Evolutionary conservation across 2,329 filamentous ascomycete species (phyloP), one percentile per base, ranked within the genome.

Genomic region (Pseudogymnoascus verrucosus): DNA sequence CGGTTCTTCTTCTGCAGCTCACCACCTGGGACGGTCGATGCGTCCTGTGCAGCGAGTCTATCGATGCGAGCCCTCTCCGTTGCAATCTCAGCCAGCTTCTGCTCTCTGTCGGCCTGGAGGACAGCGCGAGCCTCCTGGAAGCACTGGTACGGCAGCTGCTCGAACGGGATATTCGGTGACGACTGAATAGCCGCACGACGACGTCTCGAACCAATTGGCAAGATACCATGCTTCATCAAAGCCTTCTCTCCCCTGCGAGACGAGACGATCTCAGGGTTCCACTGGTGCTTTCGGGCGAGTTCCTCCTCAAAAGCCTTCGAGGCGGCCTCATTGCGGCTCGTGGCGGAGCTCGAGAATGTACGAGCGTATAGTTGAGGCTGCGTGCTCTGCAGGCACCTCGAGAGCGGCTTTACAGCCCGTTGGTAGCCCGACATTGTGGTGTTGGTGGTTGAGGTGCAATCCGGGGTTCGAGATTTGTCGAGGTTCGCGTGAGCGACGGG

Each of bases 41-140:
- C 77, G 60, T 87, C 80, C 47, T 82, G 80, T 31, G 80, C 82
- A 74, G 88, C 80, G 54, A 96, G 75, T 65, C 82, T 80, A 63
- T 84, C 82, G 72, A 99, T 89, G 74, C 88, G 86, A 65, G 81
- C 81, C 61, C 87, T 78, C 76, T 91, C 86, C 28, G 76, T 80
- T 61, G 84, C 78, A 64, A 99, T 93, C 71, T 87, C 80, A 65
- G 82, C 78, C 61, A 98, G 71, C 79, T 96, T 98, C 77, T 93
- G 84, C 68, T 87, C 80, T 42, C 93, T 85, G 74, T 99, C 95
- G 63, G 84, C 85, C 62, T 86, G 82, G 63, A 99, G 80, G 60
- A 98, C 78, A 74, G 91, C 90, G 67, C 93, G 86, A 42, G 95
- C 95, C 78, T 97, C 93, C 78, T 99, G 95, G 79, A 98, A 99